A percentile compares a stretch with the other conserved stretches of the same genome.
These are phyloP conservation scores for Kockovaella imperatae DNA, from an alignment of 768 basidiomycete genomes.

Conservation along the genomic window DNA sequence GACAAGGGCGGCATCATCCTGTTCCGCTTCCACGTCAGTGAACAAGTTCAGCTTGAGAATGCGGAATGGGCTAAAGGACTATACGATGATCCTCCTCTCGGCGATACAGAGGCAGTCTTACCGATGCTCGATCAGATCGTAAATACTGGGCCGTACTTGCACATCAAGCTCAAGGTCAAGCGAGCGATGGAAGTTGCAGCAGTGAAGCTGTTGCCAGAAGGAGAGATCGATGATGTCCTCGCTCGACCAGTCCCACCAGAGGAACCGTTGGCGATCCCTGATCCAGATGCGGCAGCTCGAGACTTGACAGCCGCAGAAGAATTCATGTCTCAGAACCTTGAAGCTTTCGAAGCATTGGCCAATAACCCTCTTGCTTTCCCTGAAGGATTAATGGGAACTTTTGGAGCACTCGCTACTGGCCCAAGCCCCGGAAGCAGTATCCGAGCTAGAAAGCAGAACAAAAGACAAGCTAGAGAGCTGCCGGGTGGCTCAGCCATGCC, in stretches of 20 bases:
- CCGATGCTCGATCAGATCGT: constrained; percentile 18
- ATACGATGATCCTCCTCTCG: constrained; percentile 36
- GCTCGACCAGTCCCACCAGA: background rate
- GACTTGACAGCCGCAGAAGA: background rate
- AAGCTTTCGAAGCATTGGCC: background rate
- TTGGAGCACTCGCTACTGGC: background rate
- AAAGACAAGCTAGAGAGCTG: constrained; percentile 13
- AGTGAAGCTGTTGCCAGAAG: constrained; percentile 1
- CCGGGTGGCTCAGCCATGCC: constrained; percentile 31
- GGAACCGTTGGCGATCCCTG: background rate
- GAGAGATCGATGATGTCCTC: constrained; percentile 16
- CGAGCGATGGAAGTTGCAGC: constrained; percentile 2
- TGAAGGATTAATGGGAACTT: background rate
- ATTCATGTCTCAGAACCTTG: constrained; percentile 3
- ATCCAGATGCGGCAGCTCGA: constrained; percentile 4
- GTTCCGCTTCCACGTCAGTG: constrained; percentile 38
- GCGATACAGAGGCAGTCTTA: constrained; percentile 16
- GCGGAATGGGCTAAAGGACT: constrained; percentile 33
- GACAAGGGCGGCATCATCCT: constrained; percentile 26
- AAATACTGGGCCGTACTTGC: constrained; percentile 5
- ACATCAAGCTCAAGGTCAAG: constrained; percentile 10
- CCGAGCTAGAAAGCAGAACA: constrained; percentile 24
- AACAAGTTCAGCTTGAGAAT: constrained; percentile 17
- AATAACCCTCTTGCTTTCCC: background rate
- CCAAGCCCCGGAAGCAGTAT: constrained; percentile 15